Conservation (phyloP, 164 flowering plant species). For the Litsea cubeba region DNA sequence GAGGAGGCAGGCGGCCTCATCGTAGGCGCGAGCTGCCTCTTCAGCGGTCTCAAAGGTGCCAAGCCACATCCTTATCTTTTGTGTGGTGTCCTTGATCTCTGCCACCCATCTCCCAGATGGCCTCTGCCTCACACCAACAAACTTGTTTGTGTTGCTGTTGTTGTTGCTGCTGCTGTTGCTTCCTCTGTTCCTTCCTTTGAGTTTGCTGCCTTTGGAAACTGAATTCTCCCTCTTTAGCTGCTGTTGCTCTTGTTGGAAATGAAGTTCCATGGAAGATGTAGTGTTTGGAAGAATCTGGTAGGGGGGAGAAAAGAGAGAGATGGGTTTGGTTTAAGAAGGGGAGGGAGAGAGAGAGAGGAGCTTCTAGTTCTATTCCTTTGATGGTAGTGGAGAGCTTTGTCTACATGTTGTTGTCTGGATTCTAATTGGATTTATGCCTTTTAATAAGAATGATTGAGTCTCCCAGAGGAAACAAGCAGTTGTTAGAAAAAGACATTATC, state of each 20-base stretch:
- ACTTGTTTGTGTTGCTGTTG: constrained; percentile 30
- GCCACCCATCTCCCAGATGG: constrained; percentile 93
- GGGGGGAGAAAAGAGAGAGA: constrained; percentile 11
- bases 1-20: constrained; percentile 82
- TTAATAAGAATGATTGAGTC: constrained; percentile 27
- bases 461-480: constrained; percentile 10
- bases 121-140: constrained; percentile 76
- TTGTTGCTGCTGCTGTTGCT: constrained; percentile 16
- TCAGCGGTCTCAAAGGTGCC: constrained; percentile 85
- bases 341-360: neutral
- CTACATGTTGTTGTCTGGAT: constrained; percentile 21
- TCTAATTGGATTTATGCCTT: constrained; percentile 14
- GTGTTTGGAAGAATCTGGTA: neutral
- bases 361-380: neutral
- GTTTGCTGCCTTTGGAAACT: constrained; percentile 26
- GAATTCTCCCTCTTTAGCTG: constrained; percentile 13
- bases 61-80: constrained; percentile 88
- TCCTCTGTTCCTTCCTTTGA: constrained; percentile 40
- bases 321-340: constrained; percentile 1
- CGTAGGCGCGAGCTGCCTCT: constrained; percentile 84
- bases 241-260: constrained; percentile 23
- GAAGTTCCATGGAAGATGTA: constrained; percentile 43
- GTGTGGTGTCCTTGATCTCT: constrained; percentile 82
- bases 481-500: neutral
- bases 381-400: constrained; percentile 25